phyloP scores from a whole-genome alignment of 2,329 filamentous ascomycete genomes.

The Microdochium trichocladiopsis region DNA sequence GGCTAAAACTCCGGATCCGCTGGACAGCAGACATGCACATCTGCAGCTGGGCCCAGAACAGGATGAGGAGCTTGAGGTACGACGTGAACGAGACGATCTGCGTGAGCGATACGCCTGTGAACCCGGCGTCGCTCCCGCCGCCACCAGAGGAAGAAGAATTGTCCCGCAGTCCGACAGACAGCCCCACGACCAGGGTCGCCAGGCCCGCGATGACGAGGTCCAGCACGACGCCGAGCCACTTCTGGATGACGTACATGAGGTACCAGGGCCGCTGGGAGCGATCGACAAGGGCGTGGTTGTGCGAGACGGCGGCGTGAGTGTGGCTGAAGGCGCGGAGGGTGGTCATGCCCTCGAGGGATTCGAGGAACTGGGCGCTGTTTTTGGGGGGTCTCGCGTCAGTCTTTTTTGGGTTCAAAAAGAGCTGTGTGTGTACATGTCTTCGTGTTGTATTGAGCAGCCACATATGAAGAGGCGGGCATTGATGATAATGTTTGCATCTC shows the following conservation, averaged over 20 bases:
- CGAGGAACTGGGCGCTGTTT: slow-evolving; percentile 29
- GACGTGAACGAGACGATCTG: slow-evolving; percentile 11
- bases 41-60: slow-evolving; percentile 15
- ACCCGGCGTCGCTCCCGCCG: slow-evolving; percentile 5
- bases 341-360: slow-evolving; percentile 31
- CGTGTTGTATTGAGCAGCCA: too few relatives aligned
- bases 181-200: slow-evolving; percentile 17
- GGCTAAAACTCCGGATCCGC: slow-evolving; percentile 2
- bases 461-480: too few relatives aligned
- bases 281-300: slow-evolving; percentile 20
- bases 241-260: slow-evolving; percentile 22
- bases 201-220: slow-evolving; percentile 20
- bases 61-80: slow-evolving; percentile 11
- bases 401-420: too few relatives aligned
- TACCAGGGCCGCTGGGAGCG: slow-evolving; percentile 24
- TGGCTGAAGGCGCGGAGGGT: slow-evolving; percentile 39
- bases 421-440: too few relatives aligned
- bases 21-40: slow-evolving; percentile 15
- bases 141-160: slow-evolving; percentile 6
- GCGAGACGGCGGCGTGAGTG: slow-evolving; percentile 22
- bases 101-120: slow-evolving; percentile 12
- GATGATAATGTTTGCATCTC: too few relatives aligned
- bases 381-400: background rate
- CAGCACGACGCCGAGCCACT: slow-evolving; percentile 23
- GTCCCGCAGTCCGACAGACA: slow-evolving; percentile 9